Conservation (phyloP, 495 filamentous ascomycete genomes). For the Aspergillus asperescens region DNA sequence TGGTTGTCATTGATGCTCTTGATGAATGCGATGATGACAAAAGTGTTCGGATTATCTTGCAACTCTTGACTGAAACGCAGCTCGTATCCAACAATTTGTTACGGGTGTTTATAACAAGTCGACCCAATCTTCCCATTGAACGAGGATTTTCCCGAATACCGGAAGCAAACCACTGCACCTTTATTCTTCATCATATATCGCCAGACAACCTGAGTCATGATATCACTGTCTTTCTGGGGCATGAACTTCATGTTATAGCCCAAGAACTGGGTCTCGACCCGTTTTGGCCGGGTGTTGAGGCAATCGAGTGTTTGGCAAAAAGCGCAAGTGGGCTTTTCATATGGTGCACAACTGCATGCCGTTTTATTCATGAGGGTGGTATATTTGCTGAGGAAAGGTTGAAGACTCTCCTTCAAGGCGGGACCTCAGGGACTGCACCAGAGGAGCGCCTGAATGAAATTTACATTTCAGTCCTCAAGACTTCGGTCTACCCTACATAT, state of each 20-base stretch:
- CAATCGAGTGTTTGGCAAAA: slow-evolving; percentile 27
- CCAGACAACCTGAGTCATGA: background rate
- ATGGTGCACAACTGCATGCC: slow-evolving; percentile 39
- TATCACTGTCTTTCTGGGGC: background rate
- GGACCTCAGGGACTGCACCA: background rate
- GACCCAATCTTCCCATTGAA: background rate
- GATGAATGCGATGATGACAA: background rate
- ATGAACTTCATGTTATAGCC: background rate
- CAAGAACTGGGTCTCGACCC: background rate
- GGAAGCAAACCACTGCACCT: no score
- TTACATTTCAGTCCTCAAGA: background rate
- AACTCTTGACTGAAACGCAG: background rate
- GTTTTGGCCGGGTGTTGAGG: slow-evolving; percentile 32
- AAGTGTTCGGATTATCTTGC: background rate
- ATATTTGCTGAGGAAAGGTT: slow-evolving; percentile 24
- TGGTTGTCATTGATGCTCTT: slow-evolving; percentile 2
- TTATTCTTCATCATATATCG: background rate
- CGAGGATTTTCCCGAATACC: background rate
- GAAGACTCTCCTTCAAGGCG: background rate
- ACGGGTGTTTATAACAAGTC: slow-evolving; percentile 4
- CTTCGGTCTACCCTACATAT: background rate
- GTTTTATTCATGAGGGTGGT: slow-evolving; percentile 23
- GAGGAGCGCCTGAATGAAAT: background rate
- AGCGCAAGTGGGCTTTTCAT: slow-evolving; percentile 43
- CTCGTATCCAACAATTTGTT: background rate